Evolutionary conservation across 2,329 filamentous ascomycete genomes (phyloP).

Genomic region (Fusarium devonianum): DNA sequence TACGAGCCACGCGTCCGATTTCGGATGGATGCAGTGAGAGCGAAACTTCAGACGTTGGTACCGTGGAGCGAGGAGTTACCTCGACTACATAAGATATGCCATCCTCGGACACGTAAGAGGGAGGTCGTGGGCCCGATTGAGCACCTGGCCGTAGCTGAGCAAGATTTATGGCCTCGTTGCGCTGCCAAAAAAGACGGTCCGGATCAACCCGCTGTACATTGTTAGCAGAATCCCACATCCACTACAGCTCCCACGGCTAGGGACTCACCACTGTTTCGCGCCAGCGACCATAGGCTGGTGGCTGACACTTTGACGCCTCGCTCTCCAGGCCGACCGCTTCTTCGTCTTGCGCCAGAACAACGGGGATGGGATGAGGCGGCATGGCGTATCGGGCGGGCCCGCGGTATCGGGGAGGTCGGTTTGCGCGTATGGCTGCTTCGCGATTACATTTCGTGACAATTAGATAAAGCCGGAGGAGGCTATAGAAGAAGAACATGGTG

Average conservation of each 20-base stretch:
- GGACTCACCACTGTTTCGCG: conserved; percentile 77
- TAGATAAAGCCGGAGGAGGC: conserved; percentile 76
- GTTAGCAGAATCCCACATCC: conserved; percentile 11
- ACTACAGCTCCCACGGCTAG: background rate
- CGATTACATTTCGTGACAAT: conserved; percentile 61
- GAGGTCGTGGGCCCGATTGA: conserved; percentile 61
- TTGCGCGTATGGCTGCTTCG: conserved; percentile 28
- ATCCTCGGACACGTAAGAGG: conserved; percentile 79
- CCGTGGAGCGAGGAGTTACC: conserved; percentile 66
- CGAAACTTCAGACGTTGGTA: conserved; percentile 53
- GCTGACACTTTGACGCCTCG: conserved; percentile 65
- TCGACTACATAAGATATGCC: conserved; percentile 77
- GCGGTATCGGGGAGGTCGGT: conserved; percentile 55
- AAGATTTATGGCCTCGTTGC: conserved; percentile 56
- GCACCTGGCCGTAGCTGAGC: conserved; percentile 35
- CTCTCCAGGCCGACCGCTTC: conserved; percentile 67
- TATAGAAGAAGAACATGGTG: conserved; percentile 82
- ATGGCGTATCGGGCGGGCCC: conserved; percentile 70
- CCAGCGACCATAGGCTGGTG: conserved; percentile 88
- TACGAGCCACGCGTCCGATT: conserved; percentile 40
- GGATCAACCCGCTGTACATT: conserved; percentile 73
- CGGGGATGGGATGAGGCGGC: conserved; percentile 76
- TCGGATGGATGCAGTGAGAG: conserved; percentile 60
- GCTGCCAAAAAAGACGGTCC: conserved; percentile 81
- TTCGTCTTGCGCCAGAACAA: conserved; percentile 77